phyloP scores from a whole-genome alignment of 768 basidiomycete species.

The Boletus rubropictus region DNA sequence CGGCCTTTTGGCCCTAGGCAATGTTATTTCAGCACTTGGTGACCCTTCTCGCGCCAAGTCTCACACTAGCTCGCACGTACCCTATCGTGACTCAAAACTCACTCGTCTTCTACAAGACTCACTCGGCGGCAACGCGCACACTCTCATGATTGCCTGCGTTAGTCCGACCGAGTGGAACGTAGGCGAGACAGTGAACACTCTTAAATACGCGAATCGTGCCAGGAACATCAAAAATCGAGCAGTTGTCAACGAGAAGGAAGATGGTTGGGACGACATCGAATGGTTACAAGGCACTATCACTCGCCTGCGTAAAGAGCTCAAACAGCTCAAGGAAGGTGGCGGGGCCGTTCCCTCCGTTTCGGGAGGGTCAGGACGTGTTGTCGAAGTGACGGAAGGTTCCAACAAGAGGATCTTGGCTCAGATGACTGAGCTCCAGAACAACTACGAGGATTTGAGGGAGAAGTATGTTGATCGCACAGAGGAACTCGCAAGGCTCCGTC shows the following conservation, averaged over 20 bases:
- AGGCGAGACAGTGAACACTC: conserved; percentile 86
- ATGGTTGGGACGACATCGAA: conserved; percentile 98
- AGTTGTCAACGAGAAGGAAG: conserved; percentile 88
- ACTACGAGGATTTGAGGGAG: conserved; percentile 76
- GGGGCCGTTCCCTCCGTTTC: conserved; percentile 20
- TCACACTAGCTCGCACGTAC: conserved; percentile 81
- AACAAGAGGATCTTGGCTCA: conserved; percentile 75
- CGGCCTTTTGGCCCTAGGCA: conserved; percentile 91
- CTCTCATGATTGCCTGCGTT: conserved; percentile 98
- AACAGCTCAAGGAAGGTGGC: conserved; percentile 68
- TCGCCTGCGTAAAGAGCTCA: conserved; percentile 83
- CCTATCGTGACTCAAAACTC: conserved; percentile 97
- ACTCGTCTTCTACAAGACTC: conserved; percentile 78
- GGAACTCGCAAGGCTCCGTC: conserved; percentile 73
- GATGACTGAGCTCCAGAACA: conserved; percentile 78
- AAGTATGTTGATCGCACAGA: conserved; percentile 87
- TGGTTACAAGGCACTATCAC: conserved; percentile 87
- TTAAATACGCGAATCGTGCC: conserved; percentile 97
- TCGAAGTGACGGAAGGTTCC: conserved; percentile 49
- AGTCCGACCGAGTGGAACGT: conserved; percentile 95
- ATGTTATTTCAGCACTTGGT: conserved; percentile 96
- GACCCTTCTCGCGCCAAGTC: conserved; percentile 86
- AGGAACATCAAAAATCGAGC: conserved; percentile 96
- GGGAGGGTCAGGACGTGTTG: conserved; percentile 25
- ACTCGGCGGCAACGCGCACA: conserved; percentile 94